Evolutionary conservation across 257 asterid genomes (phyloP), one percentile per base, ranked within the genome.

Genomic region (Solanum tarapatanum): DNA sequence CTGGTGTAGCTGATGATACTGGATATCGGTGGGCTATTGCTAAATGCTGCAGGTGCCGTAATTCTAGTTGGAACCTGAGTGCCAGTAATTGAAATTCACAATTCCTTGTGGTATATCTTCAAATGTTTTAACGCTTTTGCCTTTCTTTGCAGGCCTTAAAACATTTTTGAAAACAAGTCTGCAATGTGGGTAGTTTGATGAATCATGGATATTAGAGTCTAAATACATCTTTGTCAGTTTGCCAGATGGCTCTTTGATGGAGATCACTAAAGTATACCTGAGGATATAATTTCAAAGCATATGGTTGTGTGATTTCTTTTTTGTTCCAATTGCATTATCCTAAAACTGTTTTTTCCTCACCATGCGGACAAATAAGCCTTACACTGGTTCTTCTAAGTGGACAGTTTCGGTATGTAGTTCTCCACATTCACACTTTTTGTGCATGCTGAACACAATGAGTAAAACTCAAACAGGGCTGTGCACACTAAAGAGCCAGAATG

Each of bases 11-110:
- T 85, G 98, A 95, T 92, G 97, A 95, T 88, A 94, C 94, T 79
- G 98, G 98, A 84, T 95, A 94, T 91, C 96, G 96, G 41, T 95
- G 98, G 98, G 98, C 96, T 79, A 94, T 95, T 87, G 94, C 97
- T 19, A 94, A 94, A 97, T 85, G 98, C 98, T 33, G 98, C 98
- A 24, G 98, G 96, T 90, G 97, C 97, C 84, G 95, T 93, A 86
- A 93, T 95, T 94, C 95, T 95, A 33, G 91, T 94, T 72, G 97
- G 98, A 55, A 94, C 96, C 32, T 95, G 98, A 96, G 17, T 64
- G 82, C 98, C 98, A 55, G 97, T 95, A 90, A 89, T 97, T 94
- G 28, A 76, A 87, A 83, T 68, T 64, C 11, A 26, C 70, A 17
- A 48, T 28, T 28, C 11, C 30, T 30, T 30, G 70, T 82, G 39